A percentile compares a stretch with the other conserved stretches of the same genome.
Evolutionary conservation across 2,329 filamentous ascomycete species (phyloP).

Genomic region (Cryphonectria parasitica): DNA sequence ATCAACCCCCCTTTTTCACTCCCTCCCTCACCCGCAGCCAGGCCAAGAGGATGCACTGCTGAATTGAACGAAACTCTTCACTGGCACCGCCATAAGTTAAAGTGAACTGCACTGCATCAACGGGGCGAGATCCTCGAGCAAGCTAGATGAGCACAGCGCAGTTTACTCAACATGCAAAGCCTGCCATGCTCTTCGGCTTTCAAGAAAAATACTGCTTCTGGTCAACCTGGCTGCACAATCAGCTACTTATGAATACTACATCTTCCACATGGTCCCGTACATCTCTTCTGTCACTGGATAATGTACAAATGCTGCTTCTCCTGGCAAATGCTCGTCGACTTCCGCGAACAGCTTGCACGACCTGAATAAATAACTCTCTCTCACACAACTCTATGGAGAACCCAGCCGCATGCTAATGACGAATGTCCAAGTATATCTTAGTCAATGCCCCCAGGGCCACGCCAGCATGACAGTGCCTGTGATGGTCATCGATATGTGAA

Average conservation of each 20-base stretch:
- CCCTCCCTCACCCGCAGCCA: background rate
- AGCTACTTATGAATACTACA: background rate
- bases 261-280: background rate
- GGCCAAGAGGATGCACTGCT: background rate
- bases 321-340: background rate
- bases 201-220: background rate
- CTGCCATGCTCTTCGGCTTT: background rate
- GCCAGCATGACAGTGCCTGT: background rate
- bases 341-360: background rate
- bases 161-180: background rate
- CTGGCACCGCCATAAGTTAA: too few species aligned
- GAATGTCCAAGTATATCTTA: background rate
- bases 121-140: too few species aligned
- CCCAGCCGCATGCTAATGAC: background rate
- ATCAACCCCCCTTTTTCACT: too few species aligned
- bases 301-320: background rate
- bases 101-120: too few species aligned
- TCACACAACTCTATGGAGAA: too few species aligned
- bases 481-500: background rate
- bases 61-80: background rate
- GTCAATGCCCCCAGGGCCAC: background rate
- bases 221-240: background rate
- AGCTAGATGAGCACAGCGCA: background rate
- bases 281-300: background rate
- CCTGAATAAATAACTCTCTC: background rate